Conservation (phyloP, 2,329 filamentous ascomycete species). For the Elsinoe perseae region DNA sequence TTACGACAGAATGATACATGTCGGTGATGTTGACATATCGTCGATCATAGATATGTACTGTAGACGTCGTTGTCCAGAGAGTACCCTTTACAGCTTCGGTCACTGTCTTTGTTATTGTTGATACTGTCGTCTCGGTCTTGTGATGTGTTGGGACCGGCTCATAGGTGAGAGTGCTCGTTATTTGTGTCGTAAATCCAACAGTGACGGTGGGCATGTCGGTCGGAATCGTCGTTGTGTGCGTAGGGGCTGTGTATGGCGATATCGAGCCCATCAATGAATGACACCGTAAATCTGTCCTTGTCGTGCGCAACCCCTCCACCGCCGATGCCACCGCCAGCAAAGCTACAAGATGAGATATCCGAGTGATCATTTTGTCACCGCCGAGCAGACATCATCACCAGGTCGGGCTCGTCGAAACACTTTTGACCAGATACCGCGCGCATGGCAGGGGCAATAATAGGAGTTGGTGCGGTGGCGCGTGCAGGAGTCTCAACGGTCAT, state of each 20-base stretch:
- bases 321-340: not conserved
- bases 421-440: not conserved
- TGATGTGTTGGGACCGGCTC: not conserved
- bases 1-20: not conserved
- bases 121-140: constrained; percentile 10
- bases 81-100: not conserved
- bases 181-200: constrained; percentile 5
- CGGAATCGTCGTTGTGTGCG: constrained; percentile 1
- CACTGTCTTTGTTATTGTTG: constrained; percentile 14
- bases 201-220: constrained; percentile 1
- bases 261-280: not conserved
- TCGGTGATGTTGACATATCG: constrained; percentile 8
- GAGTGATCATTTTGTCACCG: constrained; percentile 4
- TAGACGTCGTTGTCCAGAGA: constrained; percentile 10
- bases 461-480: not conserved
- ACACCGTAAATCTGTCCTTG: constrained; percentile 11
- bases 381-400: not conserved
- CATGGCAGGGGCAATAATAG: constrained; percentile 6
- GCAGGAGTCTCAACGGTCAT: constrained; percentile 4
- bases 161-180: not conserved
- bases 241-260: constrained; percentile 7
- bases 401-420: not conserved
- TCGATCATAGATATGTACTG: constrained; percentile 5
- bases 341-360: not conserved
- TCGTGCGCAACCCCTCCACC: not conserved